Conservation (phyloP, 2,329 filamentous ascomycete species). For the Tolypocladium amazonense region DNA sequence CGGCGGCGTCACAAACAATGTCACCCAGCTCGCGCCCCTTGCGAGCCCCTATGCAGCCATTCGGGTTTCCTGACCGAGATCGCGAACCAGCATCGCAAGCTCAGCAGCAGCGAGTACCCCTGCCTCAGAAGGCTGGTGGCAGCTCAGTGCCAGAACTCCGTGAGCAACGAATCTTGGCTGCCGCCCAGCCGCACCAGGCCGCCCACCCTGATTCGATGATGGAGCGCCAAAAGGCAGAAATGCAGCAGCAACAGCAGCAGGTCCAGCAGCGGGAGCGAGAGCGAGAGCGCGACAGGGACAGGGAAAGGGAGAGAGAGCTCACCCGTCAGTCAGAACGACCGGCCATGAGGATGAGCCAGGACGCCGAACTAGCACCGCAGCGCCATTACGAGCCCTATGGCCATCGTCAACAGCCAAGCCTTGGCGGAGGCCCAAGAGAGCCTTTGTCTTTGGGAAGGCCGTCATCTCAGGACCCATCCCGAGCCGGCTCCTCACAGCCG, state of each 20-base stretch:
- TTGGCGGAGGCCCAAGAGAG: slow-evolving; percentile 27
- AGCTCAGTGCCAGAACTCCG: slow-evolving; percentile 21
- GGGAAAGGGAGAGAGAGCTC: slow-evolving; percentile 17
- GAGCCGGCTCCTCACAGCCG: slow-evolving; percentile 22
- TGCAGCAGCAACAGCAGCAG: slow-evolving; percentile 9
- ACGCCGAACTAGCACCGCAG: slow-evolving; percentile 30
- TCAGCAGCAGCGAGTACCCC: slow-evolving; percentile 25
- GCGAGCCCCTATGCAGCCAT: slow-evolving; percentile 30
- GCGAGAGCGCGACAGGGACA: slow-evolving; percentile 7
- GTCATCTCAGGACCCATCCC: slow-evolving; percentile 31
- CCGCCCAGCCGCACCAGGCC: slow-evolving; percentile 22
- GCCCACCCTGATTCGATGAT: slow-evolving; percentile 22
- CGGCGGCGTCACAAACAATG: slow-evolving; percentile 30
- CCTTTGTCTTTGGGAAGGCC: slow-evolving; percentile 26
- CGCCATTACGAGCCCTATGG: slow-evolving; percentile 35
- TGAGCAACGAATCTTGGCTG: slow-evolving; percentile 22
- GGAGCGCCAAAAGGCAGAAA: slow-evolving; percentile 21
- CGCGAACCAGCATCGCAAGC: slow-evolving; percentile 17
- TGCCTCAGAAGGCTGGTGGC: slow-evolving; percentile 27
- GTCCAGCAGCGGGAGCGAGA: slow-evolving; percentile 10
- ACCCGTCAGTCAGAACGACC: slow-evolving; percentile 17
- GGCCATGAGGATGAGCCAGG: slow-evolving; percentile 35
- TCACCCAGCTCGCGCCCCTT: slow-evolving; percentile 33
- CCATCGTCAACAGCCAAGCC: slow-evolving; percentile 27
- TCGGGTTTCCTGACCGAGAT: slow-evolving; percentile 35